These are phyloP conservation scores for Rozella allomycis DNA, from an alignment of 371 early-diverging fungal genomes.

Conservation along the genomic window DNA sequence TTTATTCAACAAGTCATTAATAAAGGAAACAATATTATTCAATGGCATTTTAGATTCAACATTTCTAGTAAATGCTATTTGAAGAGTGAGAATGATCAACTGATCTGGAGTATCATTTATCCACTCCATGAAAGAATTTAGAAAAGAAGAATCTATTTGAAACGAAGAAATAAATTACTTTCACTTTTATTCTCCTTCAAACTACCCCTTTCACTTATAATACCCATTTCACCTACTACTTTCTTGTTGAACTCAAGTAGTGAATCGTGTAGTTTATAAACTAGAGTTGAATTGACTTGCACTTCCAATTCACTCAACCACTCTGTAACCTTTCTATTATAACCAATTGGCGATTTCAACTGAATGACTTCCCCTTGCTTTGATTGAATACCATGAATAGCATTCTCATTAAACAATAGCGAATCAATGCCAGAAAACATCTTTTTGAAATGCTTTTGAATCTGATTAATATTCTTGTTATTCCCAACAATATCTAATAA, in stretches of 20 bases:
- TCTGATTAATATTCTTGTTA: constrained; percentile 75
- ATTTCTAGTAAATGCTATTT: constrained; percentile 69
- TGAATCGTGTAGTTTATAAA: too few relatives aligned
- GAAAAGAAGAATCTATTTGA: too few relatives aligned
- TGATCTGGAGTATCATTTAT: constrained; percentile 77
- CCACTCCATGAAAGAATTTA: too few relatives aligned
- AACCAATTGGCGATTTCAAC: neutral
- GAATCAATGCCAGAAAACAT: constrained; percentile 95
- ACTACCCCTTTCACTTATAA: too few relatives aligned
- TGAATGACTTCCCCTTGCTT: constrained; percentile 56
- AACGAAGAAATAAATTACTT: too few relatives aligned
- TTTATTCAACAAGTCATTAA: constrained; percentile 51
- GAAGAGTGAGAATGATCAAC: constrained; percentile 70
- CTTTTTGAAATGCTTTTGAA: constrained; percentile 94
- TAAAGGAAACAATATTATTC: constrained; percentile 27
- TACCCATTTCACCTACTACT: too few relatives aligned
- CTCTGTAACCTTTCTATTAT: neutral
- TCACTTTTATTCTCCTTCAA: too few relatives aligned
- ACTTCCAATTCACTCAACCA: neutral
- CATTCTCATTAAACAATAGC: constrained; percentile 54
- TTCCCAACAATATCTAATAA: constrained; percentile 95
- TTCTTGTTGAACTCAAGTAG: too few relatives aligned
- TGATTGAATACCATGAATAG: constrained; percentile 60
- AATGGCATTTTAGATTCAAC: constrained; percentile 43
- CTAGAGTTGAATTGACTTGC: neutral